A percentile compares a stretch with the other conserved stretches of the same genome.
Evolutionary conservation across 805 yeast genomes (phyloP).

Genomic region (Barnettozyma pratensis): DNA sequence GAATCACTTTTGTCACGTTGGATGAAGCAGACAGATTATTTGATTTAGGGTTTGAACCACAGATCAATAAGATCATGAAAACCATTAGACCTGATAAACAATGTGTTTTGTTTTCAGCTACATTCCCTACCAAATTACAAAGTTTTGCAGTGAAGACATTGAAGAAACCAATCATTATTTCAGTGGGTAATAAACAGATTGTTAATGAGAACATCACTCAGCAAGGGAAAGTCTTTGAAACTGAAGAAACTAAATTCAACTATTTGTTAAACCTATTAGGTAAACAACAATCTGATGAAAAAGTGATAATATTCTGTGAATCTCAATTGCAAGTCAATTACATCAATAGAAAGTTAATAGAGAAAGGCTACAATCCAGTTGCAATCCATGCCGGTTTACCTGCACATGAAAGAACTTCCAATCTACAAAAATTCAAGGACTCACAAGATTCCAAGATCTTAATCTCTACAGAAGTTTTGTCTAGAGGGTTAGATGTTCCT

Average conservation of each 20-base stretch:
- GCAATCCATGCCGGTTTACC: conserved; percentile 92
- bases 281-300: conserved; percentile 34
- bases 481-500: conserved; percentile 93
- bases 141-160: conserved; percentile 63
- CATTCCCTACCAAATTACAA: conserved; percentile 82
- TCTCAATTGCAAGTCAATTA: conserved; percentile 84
- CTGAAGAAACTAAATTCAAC: conserved; percentile 50
- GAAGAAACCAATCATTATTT: conserved; percentile 62
- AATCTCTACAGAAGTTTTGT: conserved; percentile 91
- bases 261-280: conserved; percentile 53
- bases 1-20: conserved; percentile 77
- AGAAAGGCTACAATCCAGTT: conserved; percentile 51
- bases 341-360: conserved; percentile 47
- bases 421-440: conserved; percentile 62
- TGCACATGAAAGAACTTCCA: conserved; percentile 73
- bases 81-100: conserved; percentile 83
- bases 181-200: conserved; percentile 73
- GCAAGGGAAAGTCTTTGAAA: conserved; percentile 52
- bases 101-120: conserved; percentile 88
- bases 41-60: conserved; percentile 97
- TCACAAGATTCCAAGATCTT: conserved; percentile 46
- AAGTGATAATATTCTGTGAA: conserved; percentile 78
- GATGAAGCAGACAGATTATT: conserved; percentile 98
- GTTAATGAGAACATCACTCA: conserved; percentile 82
- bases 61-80: conserved; percentile 72